Percentiles rank a stretch among this genome's conserved stretches.
Evolutionary conservation across 768 basidiomycete species (phyloP).

Genomic region (Phaffia tasmanica): DNA sequence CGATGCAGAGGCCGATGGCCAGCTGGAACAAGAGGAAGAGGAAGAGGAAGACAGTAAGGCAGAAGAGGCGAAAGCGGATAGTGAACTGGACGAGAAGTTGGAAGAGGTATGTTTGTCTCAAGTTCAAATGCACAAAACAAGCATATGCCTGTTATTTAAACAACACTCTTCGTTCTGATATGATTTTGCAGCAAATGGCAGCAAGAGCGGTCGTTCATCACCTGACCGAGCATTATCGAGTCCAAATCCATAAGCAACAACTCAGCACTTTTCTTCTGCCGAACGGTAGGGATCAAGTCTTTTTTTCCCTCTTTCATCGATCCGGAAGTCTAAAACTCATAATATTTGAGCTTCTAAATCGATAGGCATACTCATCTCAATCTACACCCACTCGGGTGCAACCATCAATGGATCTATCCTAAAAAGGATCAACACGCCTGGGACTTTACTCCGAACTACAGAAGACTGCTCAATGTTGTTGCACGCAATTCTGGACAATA

Average conservation of each 20-base stretch:
- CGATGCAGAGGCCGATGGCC: not conserved
- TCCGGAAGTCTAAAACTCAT: not conserved
- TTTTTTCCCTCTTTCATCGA: not conserved
- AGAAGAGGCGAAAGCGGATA: not conserved
- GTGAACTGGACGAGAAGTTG: not conserved
- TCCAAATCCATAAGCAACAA: constrained; percentile 19
- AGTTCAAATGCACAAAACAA: too few species aligned
- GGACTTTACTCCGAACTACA: constrained; percentile 15
- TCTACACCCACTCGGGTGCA: constrained; percentile 18
- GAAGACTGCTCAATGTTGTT: constrained; percentile 23
- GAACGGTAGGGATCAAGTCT: not conserved
- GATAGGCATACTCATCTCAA: constrained; percentile 15
- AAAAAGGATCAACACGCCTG: constrained; percentile 18
- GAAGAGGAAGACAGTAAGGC: constrained; percentile 9
- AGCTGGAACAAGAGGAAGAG: not conserved
- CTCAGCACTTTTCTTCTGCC: constrained; percentile 21
- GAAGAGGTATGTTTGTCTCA: constrained; percentile 7
- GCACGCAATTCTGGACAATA: constrained; percentile 19
- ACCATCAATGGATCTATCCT: not conserved
- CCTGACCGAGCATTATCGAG: constrained; percentile 13
- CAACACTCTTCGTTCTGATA: too few species aligned
- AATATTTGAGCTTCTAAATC: not conserved
- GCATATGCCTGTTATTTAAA: too few species aligned
- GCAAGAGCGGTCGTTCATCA: constrained; percentile 21
- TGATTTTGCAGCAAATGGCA: constrained; percentile 9